Percentiles rank a stretch among this genome's conserved stretches.
These are phyloP conservation scores for Coemansia sp. DNA, from an alignment of 371 early-diverging fungal genomes.

Conservation along the genomic window DNA sequence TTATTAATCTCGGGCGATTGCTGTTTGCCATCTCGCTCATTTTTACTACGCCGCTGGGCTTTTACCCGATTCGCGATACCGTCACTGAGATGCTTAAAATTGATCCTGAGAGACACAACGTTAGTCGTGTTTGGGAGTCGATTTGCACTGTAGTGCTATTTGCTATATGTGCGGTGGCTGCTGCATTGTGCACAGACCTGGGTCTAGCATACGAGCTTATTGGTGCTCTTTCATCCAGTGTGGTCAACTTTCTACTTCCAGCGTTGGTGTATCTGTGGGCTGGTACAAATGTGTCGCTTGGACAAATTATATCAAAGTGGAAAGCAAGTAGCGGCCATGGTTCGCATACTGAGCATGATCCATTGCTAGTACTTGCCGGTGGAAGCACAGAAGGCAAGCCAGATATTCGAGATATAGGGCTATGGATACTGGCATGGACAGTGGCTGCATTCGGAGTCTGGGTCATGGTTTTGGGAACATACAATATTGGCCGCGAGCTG, in stretches of 20 bases:
- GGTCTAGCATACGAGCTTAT: slow-evolving; percentile 76
- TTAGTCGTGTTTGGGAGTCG: slow-evolving; percentile 15
- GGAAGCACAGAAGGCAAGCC: background rate
- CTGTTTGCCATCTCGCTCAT: slow-evolving; percentile 77
- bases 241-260: slow-evolving; percentile 36
- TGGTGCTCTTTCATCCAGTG: slow-evolving; percentile 52
- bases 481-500: slow-evolving; percentile 2
- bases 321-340: background rate
- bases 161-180: slow-evolving; percentile 15
- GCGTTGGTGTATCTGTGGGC: slow-evolving; percentile 33
- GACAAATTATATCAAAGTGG: background rate
- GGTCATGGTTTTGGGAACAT: slow-evolving; percentile 41
- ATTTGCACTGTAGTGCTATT: slow-evolving; percentile 30
- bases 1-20: slow-evolving; percentile 74
- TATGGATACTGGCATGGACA: slow-evolving; percentile 34
- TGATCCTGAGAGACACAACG: slow-evolving; percentile 20
- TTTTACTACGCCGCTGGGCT: slow-evolving; percentile 70
- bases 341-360: background rate
- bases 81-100: slow-evolving; percentile 35
- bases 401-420: background rate
- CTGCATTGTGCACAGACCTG: slow-evolving; percentile 53
- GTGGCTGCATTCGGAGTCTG: slow-evolving; percentile 31
- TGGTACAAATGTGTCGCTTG: slow-evolving; percentile 32
- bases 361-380: background rate
- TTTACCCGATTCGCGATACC: slow-evolving; percentile 76